Evolutionary conservation across 495 filamentous ascomycete species (phyloP), one percentile per base, ranked within the genome.

Genomic region (Xylaria nigripes): DNA sequence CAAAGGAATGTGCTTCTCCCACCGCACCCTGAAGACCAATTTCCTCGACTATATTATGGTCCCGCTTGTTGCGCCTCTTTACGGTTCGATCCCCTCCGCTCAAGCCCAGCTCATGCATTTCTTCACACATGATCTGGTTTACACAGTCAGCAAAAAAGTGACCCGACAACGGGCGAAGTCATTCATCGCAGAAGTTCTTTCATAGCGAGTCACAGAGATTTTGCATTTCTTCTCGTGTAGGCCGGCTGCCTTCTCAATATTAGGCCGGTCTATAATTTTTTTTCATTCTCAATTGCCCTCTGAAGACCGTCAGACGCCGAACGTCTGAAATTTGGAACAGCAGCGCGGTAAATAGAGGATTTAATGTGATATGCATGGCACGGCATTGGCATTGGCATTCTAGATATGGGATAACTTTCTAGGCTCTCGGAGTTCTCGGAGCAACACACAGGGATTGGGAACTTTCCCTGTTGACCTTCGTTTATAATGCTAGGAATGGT

Each of bases 41-140:
- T 74, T 70, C 25, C 59, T 78, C 23, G 81, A 84, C 60, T 75
- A 80, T 34, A 51, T 81, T 51, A 75, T 79, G 67, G 79, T 81
- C 42, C 81, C 80, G 1, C 62, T 86, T 13, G 80, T 81, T 10
- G 83, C 81, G 22, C 79, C 79, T 1, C 51, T 85, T 3, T 86
- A 78, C 55, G 84, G 83, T 19, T 74, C 79, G 3, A 74, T 86
- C 8, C 83, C 83, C 0, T 77, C 77, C 9, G 69, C 78, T 4
- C 79, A 86, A 29, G 84, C 84, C 0, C 79, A 83, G 42, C 63
- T 86, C 46, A 77, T 72, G 51, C 83, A 87, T 61, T 82, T 87
- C 61, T 85, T 80, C 74, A 86, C 82, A 0, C 65, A 84, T 30
- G 72, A 81, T 48, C 55, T 87, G 52, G 80, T 82, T 18, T 87